A percentile compares a stretch with the other conserved stretches of the same genome.
phyloP scores from a whole-genome alignment of 176 grass and related monocot genomes.

The Miscanthus lutarioriparius region DNA sequence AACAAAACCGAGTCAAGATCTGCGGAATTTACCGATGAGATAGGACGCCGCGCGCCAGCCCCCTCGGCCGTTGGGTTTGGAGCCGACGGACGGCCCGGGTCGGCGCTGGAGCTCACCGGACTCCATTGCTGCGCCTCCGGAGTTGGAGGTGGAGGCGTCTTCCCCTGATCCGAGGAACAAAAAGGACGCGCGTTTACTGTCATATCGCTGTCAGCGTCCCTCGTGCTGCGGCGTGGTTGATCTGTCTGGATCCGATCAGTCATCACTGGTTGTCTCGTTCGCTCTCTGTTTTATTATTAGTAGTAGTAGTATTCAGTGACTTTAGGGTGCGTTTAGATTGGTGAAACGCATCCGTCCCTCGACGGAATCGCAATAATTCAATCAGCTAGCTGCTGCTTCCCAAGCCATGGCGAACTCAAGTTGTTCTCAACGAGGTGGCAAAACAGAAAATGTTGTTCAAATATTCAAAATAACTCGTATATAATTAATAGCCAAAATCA shows the following conservation, averaged over 20 bases:
- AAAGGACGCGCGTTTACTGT: neutral
- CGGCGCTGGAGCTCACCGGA: neutral
- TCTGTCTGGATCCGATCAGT: neutral
- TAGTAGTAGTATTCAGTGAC: neutral
- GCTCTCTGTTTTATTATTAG: neutral
- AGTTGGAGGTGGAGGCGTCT: neutral
- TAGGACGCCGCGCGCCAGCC: slow-evolving; percentile 69
- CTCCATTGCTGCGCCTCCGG: slow-evolving; percentile 19
- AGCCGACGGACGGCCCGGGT: neutral
- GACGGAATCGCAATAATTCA: no score
- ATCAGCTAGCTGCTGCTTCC: no score
- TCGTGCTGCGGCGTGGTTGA: neutral
- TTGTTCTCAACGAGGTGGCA: no score
- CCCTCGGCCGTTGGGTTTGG: slow-evolving; percentile 25
- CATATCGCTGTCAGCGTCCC: neutral
- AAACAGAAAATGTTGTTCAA: no score
- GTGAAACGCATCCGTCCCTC: no score
- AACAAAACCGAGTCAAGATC: neutral
- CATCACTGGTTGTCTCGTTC: neutral
- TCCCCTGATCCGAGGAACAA: neutral
- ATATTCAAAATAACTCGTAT: no score
- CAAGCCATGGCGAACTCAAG: no score
- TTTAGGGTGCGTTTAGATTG: no score
- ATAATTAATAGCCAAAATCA: no score
- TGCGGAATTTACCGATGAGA: slow-evolving; percentile 47